Evolutionary conservation across 2,329 filamentous ascomycete genomes (phyloP).

Genomic region (Didymella keratinophila): DNA sequence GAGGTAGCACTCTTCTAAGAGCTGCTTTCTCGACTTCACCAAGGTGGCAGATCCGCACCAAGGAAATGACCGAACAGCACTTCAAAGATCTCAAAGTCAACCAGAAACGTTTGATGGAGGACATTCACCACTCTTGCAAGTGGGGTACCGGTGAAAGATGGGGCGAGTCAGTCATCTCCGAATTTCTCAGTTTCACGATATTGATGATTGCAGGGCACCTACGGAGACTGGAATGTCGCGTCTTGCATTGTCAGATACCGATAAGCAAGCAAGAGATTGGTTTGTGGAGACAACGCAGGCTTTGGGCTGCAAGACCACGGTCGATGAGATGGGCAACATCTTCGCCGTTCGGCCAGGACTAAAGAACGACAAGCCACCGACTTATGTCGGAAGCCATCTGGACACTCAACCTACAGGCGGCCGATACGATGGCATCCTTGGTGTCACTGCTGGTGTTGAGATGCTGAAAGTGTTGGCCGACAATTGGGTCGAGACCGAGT

Average conservation of each 20-base stretch:
- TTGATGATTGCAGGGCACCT: slow-evolving; percentile 47
- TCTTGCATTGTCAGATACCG: slow-evolving; percentile 73
- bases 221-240: slow-evolving; percentile 81
- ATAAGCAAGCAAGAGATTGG: slow-evolving; percentile 78
- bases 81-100: slow-evolving; percentile 65
- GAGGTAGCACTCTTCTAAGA: slow-evolving; percentile 5
- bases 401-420: slow-evolving; percentile 67
- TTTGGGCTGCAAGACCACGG: slow-evolving; percentile 70
- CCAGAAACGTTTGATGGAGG: slow-evolving; percentile 66
- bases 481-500: slow-evolving; percentile 71
- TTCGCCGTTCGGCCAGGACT: slow-evolving; percentile 75
- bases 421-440: slow-evolving; percentile 79
- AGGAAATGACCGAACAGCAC: slow-evolving; percentile 61
- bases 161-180: slow-evolving; percentile 62
- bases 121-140: slow-evolving; percentile 71
- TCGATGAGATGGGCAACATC: slow-evolving; percentile 82
- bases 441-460: slow-evolving; percentile 76
- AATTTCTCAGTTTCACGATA: neutral
- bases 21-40: slow-evolving; percentile 43
- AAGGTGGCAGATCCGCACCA: slow-evolving; percentile 50
- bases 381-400: slow-evolving; percentile 73
- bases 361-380: slow-evolving; percentile 64
- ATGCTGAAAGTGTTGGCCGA: slow-evolving; percentile 74
- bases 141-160: slow-evolving; percentile 72
- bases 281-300: slow-evolving; percentile 69